A percentile compares a stretch with the other conserved stretches of the same genome.
These are phyloP conservation scores for Diplodia corticola DNA, from an alignment of 2,329 filamentous ascomycete genomes.

Conservation along the genomic window DNA sequence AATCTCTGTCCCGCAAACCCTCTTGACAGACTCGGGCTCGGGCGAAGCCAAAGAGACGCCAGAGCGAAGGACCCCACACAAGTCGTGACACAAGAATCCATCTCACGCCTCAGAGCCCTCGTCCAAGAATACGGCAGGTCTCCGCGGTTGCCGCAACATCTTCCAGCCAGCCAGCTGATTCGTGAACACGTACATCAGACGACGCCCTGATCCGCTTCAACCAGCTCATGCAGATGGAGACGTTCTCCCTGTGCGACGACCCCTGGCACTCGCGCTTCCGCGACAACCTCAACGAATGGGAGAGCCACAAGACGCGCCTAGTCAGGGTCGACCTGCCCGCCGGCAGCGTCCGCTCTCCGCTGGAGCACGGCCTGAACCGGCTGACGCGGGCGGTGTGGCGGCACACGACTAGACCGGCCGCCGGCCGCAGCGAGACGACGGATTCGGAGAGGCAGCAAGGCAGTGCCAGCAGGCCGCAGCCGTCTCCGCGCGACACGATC, in stretches of 20 bases:
- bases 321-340: background rate
- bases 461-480: background rate
- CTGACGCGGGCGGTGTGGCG: background rate
- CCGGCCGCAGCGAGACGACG: too few relatives aligned
- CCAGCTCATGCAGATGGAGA: background rate
- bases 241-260: background rate
- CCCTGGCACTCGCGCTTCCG: background rate
- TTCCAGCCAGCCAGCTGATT: too few relatives aligned
- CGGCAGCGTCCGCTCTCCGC: background rate
- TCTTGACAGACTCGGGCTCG: background rate
- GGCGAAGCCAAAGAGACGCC: background rate
- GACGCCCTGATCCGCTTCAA: background rate
- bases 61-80: background rate
- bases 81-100: background rate
- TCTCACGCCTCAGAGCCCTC: background rate
- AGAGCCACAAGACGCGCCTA: background rate
- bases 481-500: background rate
- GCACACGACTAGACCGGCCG: too few relatives aligned
- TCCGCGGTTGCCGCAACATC: background rate
- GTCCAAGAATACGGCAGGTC: background rate
- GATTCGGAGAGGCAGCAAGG: too few relatives aligned
- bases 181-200: background rate
- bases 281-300: background rate
- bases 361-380: background rate
- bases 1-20: background rate